Percentiles rank a stretch among this genome's conserved stretches.
Conservation (phyloP, 2,329 filamentous ascomycete species). For the Thermothelomyces thermophilus region DNA sequence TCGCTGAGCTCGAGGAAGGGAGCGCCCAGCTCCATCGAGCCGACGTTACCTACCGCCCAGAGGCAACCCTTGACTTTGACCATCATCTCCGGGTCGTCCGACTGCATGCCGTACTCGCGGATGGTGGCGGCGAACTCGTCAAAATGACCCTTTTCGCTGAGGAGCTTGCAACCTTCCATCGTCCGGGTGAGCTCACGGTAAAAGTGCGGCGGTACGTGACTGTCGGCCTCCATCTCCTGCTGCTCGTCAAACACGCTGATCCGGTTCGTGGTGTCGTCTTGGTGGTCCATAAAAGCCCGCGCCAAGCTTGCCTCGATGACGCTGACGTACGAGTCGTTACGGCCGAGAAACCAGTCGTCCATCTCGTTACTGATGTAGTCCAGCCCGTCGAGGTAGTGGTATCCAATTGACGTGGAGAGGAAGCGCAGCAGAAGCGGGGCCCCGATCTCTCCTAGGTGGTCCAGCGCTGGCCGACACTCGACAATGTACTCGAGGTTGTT, state of each 20-base stretch:
- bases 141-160: conserved; percentile 93
- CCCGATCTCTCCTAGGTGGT: conserved; percentile 94
- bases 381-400: conserved; percentile 91
- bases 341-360: conserved; percentile 98
- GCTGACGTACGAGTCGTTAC: conserved; percentile 92
- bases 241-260: conserved; percentile 54
- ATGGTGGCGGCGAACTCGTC: conserved; percentile 88
- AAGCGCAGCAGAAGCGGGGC: conserved; percentile 89
- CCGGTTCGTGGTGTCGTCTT: conserved; percentile 51
- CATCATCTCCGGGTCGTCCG: conserved; percentile 76
- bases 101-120: conserved; percentile 76
- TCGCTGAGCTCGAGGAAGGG: conserved; percentile 88
- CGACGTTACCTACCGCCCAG: conserved; percentile 97
- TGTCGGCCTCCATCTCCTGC: conserved; percentile 48
- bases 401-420: conserved; percentile 90
- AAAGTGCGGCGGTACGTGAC: conserved; percentile 87
- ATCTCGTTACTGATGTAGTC: conserved; percentile 99
- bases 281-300: conserved; percentile 67
- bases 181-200: conserved; percentile 93
- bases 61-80: conserved; percentile 94
- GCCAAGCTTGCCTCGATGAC: conserved; percentile 94
- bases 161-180: conserved; percentile 79
- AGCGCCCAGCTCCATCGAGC: conserved; percentile 94
- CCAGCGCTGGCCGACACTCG: conserved; percentile 86
- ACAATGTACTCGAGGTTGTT: conserved; percentile 92